phyloP scores from a whole-genome alignment of 2,329 filamentous ascomycete genomes.

The Cryphonectria naterciae region DNA sequence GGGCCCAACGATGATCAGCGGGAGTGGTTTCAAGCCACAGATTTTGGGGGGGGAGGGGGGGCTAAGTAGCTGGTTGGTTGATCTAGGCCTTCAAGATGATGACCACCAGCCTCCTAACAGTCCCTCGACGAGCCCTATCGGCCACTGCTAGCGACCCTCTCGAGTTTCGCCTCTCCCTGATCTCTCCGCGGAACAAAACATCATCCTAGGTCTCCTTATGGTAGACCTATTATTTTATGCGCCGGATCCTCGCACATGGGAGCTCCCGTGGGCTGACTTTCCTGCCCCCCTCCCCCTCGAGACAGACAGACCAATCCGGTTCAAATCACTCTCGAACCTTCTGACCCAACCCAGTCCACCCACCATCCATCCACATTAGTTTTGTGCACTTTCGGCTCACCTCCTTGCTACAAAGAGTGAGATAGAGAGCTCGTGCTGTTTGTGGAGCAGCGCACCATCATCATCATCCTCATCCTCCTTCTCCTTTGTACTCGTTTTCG shows the following conservation, averaged over 20 bases:
- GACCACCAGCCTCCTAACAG: background rate
- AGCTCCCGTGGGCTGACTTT: background rate
- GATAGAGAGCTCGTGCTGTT: background rate
- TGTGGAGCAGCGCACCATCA: background rate
- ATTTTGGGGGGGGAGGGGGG: background rate
- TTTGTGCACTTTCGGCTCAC: conserved; percentile 13
- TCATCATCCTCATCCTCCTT: background rate
- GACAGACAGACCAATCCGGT: conserved; percentile 15
- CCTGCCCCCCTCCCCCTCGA: background rate
- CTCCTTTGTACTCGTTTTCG: background rate
- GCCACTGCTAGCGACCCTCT: background rate
- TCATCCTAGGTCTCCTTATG: background rate
- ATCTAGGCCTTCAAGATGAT: background rate
- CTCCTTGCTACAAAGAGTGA: background rate
- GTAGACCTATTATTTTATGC: background rate
- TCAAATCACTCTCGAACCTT: background rate
- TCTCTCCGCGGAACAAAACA: background rate
- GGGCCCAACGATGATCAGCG: conserved; percentile 9
- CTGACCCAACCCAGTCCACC: conserved; percentile 15
- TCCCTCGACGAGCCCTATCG: background rate
- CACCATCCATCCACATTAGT: background rate
- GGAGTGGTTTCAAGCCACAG: conserved; percentile 10
- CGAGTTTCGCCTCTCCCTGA: background rate
- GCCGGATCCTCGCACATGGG: background rate
- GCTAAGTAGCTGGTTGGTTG: background rate